Percentiles rank a stretch among this genome's conserved stretches.
These are phyloP conservation scores for Iberis pinnata DNA, from an alignment of 345 rosid genomes.

Conservation along the genomic window DNA sequence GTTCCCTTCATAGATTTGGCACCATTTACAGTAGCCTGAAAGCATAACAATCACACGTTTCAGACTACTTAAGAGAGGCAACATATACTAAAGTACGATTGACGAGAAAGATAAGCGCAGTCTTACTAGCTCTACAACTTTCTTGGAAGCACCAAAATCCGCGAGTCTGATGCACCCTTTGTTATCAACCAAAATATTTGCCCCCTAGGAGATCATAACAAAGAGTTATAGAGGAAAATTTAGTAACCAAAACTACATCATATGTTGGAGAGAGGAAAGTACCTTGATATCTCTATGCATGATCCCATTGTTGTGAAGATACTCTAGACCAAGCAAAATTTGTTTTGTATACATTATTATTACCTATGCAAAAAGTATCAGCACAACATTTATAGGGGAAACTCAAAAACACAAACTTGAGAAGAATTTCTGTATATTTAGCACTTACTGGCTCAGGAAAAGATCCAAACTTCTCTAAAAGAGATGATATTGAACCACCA, in stretches of 20 bases:
- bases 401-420: too few relatives aligned
- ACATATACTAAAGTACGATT: too few relatives aligned
- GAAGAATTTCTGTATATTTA: background rate
- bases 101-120: background rate
- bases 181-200: background rate
- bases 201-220: background rate
- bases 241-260: too few relatives aligned
- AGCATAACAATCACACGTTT: too few relatives aligned
- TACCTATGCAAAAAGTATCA: background rate
- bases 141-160: background rate
- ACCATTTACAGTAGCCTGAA: slow-evolving; percentile 71
- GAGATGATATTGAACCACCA: background rate
- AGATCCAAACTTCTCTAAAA: background rate
- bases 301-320: background rate
- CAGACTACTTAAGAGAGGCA: too few relatives aligned
- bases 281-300: background rate
- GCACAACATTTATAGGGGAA: background rate
- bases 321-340: background rate
- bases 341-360: background rate
- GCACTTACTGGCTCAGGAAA: background rate
- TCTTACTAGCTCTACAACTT: background rate
- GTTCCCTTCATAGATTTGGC: slow-evolving; percentile 95
- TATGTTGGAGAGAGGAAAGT: background rate
- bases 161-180: background rate
- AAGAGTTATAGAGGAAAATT: too few relatives aligned